phyloP scores from a whole-genome alignment of 202 grass and related monocot genomes.

The Panicum virgatum region DNA sequence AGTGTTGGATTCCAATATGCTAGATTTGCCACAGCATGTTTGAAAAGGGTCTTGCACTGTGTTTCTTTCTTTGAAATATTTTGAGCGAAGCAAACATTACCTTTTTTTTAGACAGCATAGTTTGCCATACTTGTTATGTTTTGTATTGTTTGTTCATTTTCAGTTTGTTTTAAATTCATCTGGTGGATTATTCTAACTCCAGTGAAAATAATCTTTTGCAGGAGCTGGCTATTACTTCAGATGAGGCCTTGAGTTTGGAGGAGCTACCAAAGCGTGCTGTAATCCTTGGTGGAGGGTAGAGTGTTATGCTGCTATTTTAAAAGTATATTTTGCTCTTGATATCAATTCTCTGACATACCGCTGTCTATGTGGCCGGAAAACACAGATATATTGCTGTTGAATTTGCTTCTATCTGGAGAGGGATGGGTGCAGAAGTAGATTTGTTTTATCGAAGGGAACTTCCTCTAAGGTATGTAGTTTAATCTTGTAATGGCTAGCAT shows the following conservation, averaged over 20 bases:
- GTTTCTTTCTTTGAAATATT: neutral
- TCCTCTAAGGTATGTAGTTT: constrained; percentile 72
- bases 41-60: neutral
- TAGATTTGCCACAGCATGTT: neutral
- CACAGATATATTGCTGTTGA: constrained; percentile 96
- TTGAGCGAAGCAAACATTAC: too few relatives aligned
- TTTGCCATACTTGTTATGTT: neutral
- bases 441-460: constrained; percentile 86
- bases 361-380: constrained; percentile 14
- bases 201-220: constrained; percentile 29
- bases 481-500: neutral
- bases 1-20: neutral
- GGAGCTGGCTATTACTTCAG: constrained; percentile 97
- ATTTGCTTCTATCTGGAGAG: constrained; percentile 97
- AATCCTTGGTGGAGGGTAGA: constrained; percentile 90
- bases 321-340: neutral
- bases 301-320: neutral
- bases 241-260: constrained; percentile 96
- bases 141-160: constrained; percentile 16
- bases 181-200: neutral
- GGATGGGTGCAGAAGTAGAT: constrained; percentile 84
- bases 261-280: constrained; percentile 82
- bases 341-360: neutral
- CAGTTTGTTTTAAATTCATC: neutral
- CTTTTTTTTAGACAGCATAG: too few relatives aligned